Evolutionary conservation across 257 asterid species (phyloP).

Genomic region (Leptodermis oblonga): DNA sequence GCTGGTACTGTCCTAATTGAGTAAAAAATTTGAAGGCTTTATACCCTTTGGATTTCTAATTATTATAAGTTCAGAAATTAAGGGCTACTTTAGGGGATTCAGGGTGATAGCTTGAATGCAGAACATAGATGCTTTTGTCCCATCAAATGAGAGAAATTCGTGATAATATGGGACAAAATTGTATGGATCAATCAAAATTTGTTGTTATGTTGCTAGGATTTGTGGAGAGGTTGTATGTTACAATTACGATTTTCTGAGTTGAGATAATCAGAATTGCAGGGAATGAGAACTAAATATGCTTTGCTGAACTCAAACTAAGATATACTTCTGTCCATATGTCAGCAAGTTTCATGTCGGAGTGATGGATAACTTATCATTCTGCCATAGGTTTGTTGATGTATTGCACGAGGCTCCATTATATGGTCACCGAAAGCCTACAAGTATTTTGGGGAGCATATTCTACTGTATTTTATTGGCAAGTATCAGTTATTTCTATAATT

Average conservation of each 20-base stretch:
- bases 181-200: background rate
- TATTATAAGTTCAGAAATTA: background rate
- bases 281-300: background rate
- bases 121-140: background rate
- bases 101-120: too few relatives aligned
- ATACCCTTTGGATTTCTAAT: background rate
- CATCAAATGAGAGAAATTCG: background rate
- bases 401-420: constrained; percentile 91
- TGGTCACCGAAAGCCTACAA: constrained; percentile 87
- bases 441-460: constrained; percentile 66
- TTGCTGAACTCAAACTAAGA: background rate
- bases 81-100: too few relatives aligned
- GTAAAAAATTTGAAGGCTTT: background rate
- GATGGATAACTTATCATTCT: constrained; percentile 23
- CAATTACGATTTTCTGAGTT: background rate
- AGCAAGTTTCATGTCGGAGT: constrained; percentile 6
- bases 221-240: background rate
- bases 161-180: background rate
- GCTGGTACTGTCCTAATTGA: background rate
- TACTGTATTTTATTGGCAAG: constrained; percentile 88
- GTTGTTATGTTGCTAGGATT: background rate
- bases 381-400: constrained; percentile 78
- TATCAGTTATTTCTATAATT: constrained; percentile 14
- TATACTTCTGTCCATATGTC: background rate
- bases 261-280: background rate